Evolutionary conservation across 2,329 filamentous ascomycete genomes (phyloP), one percentile per base, ranked within the genome.

Genomic region (Penicillium sp.): DNA sequence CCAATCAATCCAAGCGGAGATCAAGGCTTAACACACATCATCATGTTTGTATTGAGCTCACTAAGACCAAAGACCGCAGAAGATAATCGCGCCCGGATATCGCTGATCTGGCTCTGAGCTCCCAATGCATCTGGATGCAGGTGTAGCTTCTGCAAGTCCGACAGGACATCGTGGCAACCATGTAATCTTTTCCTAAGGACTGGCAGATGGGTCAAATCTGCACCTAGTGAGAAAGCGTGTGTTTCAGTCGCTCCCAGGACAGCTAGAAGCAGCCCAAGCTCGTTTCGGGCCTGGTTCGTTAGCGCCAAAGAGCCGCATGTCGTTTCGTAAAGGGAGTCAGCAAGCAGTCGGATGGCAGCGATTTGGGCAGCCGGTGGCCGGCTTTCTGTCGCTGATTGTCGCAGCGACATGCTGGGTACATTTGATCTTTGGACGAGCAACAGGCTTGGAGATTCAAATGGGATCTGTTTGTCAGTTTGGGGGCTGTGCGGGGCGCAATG

Each of bases 11-110:
- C n/a, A 8, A 9, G 10, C 4, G 22, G 3, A 22, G 13, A 39
- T 14, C 29, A 11, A 21, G 6, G 6, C 6, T 5, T 14, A 10
- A 59, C 59, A 44, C 16, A 62, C 60, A 59, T 61, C 47, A 54
- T 55, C 56, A 57, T 52, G 53, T 57, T 54, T 5, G 47, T 52
- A 50, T 59, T 59, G n/a, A 61, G 48, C 21, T 56, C 46, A 43
- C 40, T 55, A 3, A 62, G 39, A 14, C 53, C 60, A 42, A 53
- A 62, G 10, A 50, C 49, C 16, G 55, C 22, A 3, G 53, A 57
- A 3, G 54, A 57, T 13, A 61, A 40, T 4, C 54, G 50, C 38
- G 34, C 54, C 18, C 54, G 50, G 29, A 62, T 57, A 8, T 61
- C 54, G 8, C 32, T 45, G 18, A 59, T 45, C 14, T 43, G 50